Conservation (phyloP, 2,329 filamentous ascomycete genomes). For the Colletotrichum sp. region DNA sequence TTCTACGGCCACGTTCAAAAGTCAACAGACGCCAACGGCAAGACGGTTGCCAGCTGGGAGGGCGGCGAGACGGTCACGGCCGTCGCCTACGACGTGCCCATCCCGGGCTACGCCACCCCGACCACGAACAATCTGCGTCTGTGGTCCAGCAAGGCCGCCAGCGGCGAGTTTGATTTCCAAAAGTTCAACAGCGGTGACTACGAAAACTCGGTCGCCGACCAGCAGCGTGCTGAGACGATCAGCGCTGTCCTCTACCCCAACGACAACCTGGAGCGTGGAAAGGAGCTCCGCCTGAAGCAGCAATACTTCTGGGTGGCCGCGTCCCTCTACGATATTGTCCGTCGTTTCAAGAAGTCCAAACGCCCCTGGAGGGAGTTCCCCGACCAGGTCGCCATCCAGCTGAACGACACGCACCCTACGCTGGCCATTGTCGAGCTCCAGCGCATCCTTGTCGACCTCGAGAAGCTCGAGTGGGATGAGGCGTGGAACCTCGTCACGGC, state of each 20-base stretch:
- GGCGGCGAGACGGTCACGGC: slow-evolving; percentile 92
- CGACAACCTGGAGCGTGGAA: slow-evolving; percentile 94
- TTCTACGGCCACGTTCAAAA: slow-evolving; percentile 90
- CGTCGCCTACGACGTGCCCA: slow-evolving; percentile 90
- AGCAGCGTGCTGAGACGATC: slow-evolving; percentile 98
- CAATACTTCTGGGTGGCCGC: slow-evolving; percentile 99
- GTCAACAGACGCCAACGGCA: slow-evolving; percentile 76
- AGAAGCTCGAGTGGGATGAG: slow-evolving; percentile 91
- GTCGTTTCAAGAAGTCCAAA: slow-evolving; percentile 97
- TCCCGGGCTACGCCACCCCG: slow-evolving; percentile 87
- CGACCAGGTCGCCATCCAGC: slow-evolving; percentile 94
- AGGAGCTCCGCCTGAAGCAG: slow-evolving; percentile 97
- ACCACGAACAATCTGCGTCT: slow-evolving; percentile 96
- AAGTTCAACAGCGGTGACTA: slow-evolving; percentile 99
- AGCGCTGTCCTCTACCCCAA: slow-evolving; percentile 97
- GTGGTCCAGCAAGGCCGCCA: slow-evolving; percentile 97
- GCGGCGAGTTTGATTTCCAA: slow-evolving; percentile 98
- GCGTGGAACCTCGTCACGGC: slow-evolving; percentile 83
- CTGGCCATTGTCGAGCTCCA: slow-evolving; percentile 95
- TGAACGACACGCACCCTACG: slow-evolving; percentile 97
- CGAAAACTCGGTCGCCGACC: slow-evolving; percentile 96
- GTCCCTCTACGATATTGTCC: slow-evolving; percentile 93
- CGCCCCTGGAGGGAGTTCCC: slow-evolving; percentile 90
- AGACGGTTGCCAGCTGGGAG: slow-evolving; percentile 79
- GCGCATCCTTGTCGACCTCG: slow-evolving; percentile 86